Percentiles rank a stretch among this genome's conserved stretches.
Evolutionary conservation across 371 early-diverging fungal genomes (phyloP).

Genomic region (Capniomyces stellatus): DNA sequence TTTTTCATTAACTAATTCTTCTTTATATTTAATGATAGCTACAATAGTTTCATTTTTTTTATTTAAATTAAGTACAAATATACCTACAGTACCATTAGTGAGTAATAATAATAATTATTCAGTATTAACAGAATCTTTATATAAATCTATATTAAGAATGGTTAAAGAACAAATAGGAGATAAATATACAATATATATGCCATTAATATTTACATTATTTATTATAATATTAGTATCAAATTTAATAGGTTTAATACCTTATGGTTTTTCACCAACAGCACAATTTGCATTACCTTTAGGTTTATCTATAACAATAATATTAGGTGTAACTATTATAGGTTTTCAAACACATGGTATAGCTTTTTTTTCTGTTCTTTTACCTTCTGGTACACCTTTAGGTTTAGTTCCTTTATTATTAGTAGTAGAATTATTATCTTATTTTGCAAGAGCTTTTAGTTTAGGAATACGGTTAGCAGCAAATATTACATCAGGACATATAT

Average conservation of each 20-base stretch:
- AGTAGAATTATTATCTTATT: conserved; percentile 39
- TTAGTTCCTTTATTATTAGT: conserved; percentile 34
- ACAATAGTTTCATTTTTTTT: conserved; percentile 18
- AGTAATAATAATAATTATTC: conserved; percentile 20
- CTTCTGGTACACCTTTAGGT: conserved; percentile 41
- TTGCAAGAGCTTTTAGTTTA: conserved; percentile 40
- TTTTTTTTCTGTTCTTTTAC: conserved; percentile 38
- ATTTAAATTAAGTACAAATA: conserved; percentile 23
- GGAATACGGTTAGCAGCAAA: conserved; percentile 41
- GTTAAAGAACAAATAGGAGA: conserved; percentile 34
- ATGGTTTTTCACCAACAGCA: conserved; percentile 38
- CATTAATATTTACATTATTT: conserved; percentile 39
- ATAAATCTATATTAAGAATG: conserved; percentile 25
- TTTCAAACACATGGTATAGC: conserved; percentile 33
- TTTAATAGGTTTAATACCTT: conserved; percentile 36
- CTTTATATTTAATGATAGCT: conserved; percentile 24
- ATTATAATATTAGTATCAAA: conserved; percentile 38
- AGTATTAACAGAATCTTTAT: conserved; percentile 26
- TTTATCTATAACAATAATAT: conserved; percentile 33
- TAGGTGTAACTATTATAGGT: conserved; percentile 38
- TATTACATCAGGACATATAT: conserved; percentile 29
- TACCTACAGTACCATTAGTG: conserved; percentile 18
- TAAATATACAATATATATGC: conserved; percentile 36
- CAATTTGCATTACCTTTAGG: conserved; percentile 39
- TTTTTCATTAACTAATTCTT: conserved; percentile 26